Percentiles rank a stretch among this genome's conserved stretches.
phyloP scores from a whole-genome alignment of 2,329 filamentous ascomycete genomes.

The Plectosphaerella sp. region DNA sequence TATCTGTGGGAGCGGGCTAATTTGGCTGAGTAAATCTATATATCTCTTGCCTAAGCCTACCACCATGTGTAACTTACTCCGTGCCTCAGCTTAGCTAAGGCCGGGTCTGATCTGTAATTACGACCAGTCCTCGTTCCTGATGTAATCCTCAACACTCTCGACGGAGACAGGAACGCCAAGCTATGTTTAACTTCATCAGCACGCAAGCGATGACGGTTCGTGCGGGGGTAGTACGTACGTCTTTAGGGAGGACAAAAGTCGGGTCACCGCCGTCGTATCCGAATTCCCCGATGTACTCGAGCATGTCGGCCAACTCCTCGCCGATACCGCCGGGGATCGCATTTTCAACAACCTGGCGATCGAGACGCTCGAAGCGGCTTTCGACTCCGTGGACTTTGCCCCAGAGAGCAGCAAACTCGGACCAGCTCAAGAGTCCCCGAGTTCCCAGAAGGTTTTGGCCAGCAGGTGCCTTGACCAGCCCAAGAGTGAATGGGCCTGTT shows the following conservation, averaged over 20 bases:
- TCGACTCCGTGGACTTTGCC: not conserved
- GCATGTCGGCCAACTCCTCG: not conserved
- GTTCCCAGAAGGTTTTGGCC: not conserved
- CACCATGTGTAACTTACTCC: too few relatives aligned
- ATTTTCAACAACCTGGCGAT: not conserved
- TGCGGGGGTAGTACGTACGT: not conserved
- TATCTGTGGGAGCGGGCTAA: too few relatives aligned
- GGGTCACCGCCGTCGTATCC: not conserved
- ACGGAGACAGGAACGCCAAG: not conserved
- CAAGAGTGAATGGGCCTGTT: not conserved
- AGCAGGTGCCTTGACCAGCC: not conserved
- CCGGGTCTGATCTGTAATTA: not conserved
- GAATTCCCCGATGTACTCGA: not conserved
- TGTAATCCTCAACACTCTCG: not conserved
- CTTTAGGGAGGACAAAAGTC: not conserved
- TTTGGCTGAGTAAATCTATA: too few relatives aligned
- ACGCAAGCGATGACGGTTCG: not conserved
- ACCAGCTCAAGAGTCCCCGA: not conserved
- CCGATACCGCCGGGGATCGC: not conserved
- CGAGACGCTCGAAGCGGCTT: not conserved
- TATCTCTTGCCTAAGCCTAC: too few relatives aligned
- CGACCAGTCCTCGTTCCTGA: not conserved
- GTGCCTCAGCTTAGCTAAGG: too few relatives aligned
- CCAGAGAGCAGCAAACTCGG: not conserved
- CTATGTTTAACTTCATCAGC: not conserved